These are phyloP conservation scores for Silybum marianum DNA, from an alignment of 129 eudicot species.

Conservation along the genomic window DNA sequence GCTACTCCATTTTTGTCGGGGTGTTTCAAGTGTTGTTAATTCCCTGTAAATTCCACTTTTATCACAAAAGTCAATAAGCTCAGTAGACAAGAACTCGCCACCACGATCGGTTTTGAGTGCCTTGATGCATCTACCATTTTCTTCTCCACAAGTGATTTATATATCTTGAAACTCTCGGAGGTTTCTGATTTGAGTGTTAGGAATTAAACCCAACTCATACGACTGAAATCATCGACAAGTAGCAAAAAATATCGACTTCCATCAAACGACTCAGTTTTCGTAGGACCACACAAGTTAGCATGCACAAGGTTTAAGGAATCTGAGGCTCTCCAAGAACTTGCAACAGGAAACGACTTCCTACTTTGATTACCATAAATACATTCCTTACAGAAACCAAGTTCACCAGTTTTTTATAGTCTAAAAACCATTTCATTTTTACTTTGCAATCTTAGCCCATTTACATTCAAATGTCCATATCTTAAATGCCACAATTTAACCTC, in stretches of 20 bases:
- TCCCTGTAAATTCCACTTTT: not conserved
- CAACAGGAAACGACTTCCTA: not conserved
- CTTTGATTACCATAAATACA: not conserved
- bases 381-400: no score
- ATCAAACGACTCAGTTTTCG: not conserved
- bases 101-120: not conserved
- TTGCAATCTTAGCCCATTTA: not conserved
- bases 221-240: not conserved
- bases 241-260: slow-evolving; percentile 2
- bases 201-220: not conserved
- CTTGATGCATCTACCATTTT: not conserved
- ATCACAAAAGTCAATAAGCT: no score
- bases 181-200: not conserved
- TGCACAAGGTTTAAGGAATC: not conserved
- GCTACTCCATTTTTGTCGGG: not conserved
- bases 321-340: not conserved
- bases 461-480: not conserved
- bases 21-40: not conserved
- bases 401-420: not conserved
- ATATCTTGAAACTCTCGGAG: not conserved
- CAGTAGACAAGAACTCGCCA: not conserved
- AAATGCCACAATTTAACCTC: slow-evolving; percentile 27
- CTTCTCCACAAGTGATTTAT: not conserved
- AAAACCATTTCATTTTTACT: slow-evolving; percentile 14
- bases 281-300: not conserved